Base-by-base conservation (phyloP, 345 rosid genomes). In the Eutrema heterophyllum region DNA sequence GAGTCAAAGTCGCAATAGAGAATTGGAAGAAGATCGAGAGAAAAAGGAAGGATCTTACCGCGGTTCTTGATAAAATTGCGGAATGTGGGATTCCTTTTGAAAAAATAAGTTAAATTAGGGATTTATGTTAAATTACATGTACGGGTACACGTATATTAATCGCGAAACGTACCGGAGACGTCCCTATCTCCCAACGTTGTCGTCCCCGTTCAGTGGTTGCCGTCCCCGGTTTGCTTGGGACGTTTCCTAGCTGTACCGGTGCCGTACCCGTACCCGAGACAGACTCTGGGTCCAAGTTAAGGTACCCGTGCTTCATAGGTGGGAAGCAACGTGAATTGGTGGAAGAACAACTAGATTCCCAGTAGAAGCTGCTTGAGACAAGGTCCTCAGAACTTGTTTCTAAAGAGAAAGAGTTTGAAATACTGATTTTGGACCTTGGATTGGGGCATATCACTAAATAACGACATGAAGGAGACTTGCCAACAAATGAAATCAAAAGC, bases 371-470 rank as follows among this genome's bases (percentile, higher is more conserved):
- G 44, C 55, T 52, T 33, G 21, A 53, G 41, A 38, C 41, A 29
- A 18, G 32, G 53, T 61, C 75, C 39, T 52, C 13, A 2, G 68
- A 71, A 15, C 18, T 71, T 26, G 54, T n/a, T 59, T 71, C 60
- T 39, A 71, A 39, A 61, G 39, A 27, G 43, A 71, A 38, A 49
- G 40, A 49, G 29, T 59, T 59, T 58, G 41, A 39, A 6, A 33
- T 7, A 38, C 53, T 62, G 53, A 12, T 3, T 52, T 3, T 50
- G 16, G 76, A 72, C 21, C 44, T 30, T 51, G 69, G 51, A 27
- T 27, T 41, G 51, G 60, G 40, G 5, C 15, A 27, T 13, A 5
- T 57, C 78, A 18, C 41, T 74, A 40, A 15, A 58, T 2, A 21
- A 49, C 12, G 58, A 50, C 27, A 9, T 76, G 64, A 44, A 26